phyloP scores from a whole-genome alignment of 257 asterid species.

The Buddleja alternifolia region DNA sequence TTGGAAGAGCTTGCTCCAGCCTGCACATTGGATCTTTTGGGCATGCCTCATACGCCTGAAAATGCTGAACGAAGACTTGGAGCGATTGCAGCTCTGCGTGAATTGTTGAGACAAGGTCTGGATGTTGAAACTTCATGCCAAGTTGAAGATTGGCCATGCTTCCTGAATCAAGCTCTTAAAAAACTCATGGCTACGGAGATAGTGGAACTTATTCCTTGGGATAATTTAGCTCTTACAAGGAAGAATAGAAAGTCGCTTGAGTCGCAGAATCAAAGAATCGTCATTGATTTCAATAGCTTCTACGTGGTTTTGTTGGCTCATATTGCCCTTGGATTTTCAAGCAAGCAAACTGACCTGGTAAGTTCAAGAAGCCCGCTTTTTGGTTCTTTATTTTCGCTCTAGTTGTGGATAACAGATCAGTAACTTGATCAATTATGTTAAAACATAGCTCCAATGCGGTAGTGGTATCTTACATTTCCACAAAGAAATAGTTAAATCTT shows the following conservation, averaged over 20 bases:
- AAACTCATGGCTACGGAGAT: constrained; percentile 92
- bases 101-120: constrained; percentile 93
- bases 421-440: no score
- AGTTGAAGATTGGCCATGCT: constrained; percentile 97
- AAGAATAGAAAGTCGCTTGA: constrained; percentile 86
- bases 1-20: constrained; percentile 98
- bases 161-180: constrained; percentile 80
- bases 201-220: constrained; percentile 91
- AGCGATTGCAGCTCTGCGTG: constrained; percentile 91
- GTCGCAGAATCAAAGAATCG: constrained; percentile 89
- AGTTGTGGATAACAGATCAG: no score
- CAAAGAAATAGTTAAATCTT: no score
- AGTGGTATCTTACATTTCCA: no score
- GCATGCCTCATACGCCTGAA: constrained; percentile 92
- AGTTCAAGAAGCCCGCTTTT: no score
- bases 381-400: no score
- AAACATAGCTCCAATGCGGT: no score
- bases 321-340: constrained; percentile 91
- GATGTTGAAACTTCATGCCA: constrained; percentile 88
- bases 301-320: constrained; percentile 80
- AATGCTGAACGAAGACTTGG: constrained; percentile 93
- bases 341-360: constrained; percentile 86
- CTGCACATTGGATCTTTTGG: constrained; percentile 90
- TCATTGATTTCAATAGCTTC: constrained; percentile 85
- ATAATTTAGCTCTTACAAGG: constrained; percentile 76